Evolutionary conservation across 495 filamentous ascomycete species (phyloP).

Genomic region (Chaetomidium leptoderma): DNA sequence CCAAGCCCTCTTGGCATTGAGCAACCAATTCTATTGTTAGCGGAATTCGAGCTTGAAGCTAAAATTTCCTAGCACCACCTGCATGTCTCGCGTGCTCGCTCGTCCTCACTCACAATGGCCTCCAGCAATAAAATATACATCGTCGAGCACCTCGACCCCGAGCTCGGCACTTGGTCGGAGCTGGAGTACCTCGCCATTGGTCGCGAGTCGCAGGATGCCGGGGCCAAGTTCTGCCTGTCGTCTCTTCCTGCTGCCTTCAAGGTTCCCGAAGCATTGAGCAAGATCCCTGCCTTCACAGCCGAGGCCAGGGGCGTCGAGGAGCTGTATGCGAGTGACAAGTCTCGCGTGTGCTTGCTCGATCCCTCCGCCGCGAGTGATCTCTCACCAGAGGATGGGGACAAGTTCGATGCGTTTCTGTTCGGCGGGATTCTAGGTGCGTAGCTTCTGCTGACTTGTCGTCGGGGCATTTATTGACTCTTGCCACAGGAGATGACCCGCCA

Average conservation of each 20-base stretch:
- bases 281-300: constrained; percentile 57
- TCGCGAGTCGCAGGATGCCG: constrained; percentile 63
- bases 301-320: constrained; percentile 72
- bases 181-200: constrained; percentile 88
- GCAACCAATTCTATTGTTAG: background rate
- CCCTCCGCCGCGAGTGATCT: constrained; percentile 76
- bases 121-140: constrained; percentile 61
- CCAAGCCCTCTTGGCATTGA: constrained; percentile 14
- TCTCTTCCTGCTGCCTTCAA: constrained; percentile 66
- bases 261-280: constrained; percentile 58
- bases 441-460: background rate
- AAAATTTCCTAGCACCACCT: constrained; percentile 9
- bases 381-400: constrained; percentile 72
- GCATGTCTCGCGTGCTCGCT: background rate
- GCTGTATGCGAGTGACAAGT: constrained; percentile 58
- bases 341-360: constrained; percentile 81
- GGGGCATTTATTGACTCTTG: constrained; percentile 4
- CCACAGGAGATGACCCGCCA: constrained; percentile 84
- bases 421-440: constrained; percentile 87
- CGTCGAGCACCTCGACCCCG: constrained; percentile 88
- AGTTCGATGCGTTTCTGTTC: constrained; percentile 89
- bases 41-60: background rate
- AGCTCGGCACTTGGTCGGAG: constrained; percentile 89
- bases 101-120: constrained; percentile 23
- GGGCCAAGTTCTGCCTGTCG: constrained; percentile 75